Evolutionary conservation across 495 filamentous ascomycete genomes (phyloP), one percentile per base, ranked within the genome.

Genomic region (Aspergillus panamensis): DNA sequence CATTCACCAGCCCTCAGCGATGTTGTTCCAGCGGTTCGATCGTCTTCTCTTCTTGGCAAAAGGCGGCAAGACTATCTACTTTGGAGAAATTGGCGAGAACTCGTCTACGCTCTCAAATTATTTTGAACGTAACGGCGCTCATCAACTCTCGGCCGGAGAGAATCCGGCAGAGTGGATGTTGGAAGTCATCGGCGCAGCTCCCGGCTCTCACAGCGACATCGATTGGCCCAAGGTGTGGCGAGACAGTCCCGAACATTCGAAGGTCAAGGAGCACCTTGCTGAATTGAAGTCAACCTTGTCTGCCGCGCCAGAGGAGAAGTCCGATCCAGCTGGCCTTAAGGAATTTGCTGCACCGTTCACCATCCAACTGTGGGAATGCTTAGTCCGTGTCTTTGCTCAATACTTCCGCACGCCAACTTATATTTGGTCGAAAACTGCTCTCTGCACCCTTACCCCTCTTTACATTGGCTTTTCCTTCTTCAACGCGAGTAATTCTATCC

Each of bases 81-180:
- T 92, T 69, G 91, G 91, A 52, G 86, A 91, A 9, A 90, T 95
- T 50, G 91, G 91, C 33, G 77, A 88, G 62, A 87, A 90, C 74
- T 89, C 88, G 0, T 94, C 51, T 82, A 87, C 64, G 14, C 69
- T 96, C 56, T 82, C 82, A 1, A 79, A 69, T 58, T 95, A 95
- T 72, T 96, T 96, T 58, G 87, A 92, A 70, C 76, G 79, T 40
- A 86, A 92, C 63, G 86, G 91, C 40, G 88, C 87, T 1, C 71
- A 77, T 30, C 74, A 81, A 58, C 57, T 96, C 81, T 70, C 88
- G 81, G 4, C 65, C 68, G 84, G 86, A 10, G 87, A 89, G 13
- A 96, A 80, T 47, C 91, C 91, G 19, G 92, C 92, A 20, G 92
- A 97, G 69, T 95, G 89, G 89, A 96, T 96, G 89, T 77, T 96